Evolutionary conservation across 805 yeast species (phyloP).

Genomic region (Metschnikowia reukaufii): DNA sequence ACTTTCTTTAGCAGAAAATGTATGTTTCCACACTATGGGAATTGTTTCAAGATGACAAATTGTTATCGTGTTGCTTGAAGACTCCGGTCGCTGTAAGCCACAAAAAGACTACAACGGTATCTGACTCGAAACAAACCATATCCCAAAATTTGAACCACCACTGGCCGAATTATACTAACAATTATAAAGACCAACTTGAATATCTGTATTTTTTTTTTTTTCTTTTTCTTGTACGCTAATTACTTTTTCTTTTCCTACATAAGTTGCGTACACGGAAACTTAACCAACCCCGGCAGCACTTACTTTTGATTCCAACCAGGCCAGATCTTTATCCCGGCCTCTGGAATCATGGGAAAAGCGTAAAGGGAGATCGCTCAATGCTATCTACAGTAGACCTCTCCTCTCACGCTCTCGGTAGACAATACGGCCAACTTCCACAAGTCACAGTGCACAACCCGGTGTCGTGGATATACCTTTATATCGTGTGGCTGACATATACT

Average conservation of each 20-base stretch:
- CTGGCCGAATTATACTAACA: constrained; percentile 8
- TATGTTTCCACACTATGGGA: constrained; percentile 13
- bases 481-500: constrained; percentile 25
- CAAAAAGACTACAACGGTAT: constrained; percentile 97
- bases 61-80: constrained; percentile 29
- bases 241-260: neutral
- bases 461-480: constrained; percentile 54
- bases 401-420: constrained; percentile 45
- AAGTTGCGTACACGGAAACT: neutral
- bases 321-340: neutral
- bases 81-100: constrained; percentile 54
- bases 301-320: neutral
- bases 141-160: neutral
- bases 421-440: constrained; percentile 48
- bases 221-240: neutral
- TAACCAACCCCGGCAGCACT: constrained; percentile 3
- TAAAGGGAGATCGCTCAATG: constrained; percentile 29
- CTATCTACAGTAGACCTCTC: constrained; percentile 48
- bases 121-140: constrained; percentile 48
- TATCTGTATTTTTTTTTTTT: neutral
- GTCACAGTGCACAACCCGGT: constrained; percentile 65
- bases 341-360: constrained; percentile 33
- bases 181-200: neutral
- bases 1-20: constrained; percentile 10
- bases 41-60: constrained; percentile 25